These are phyloP conservation scores for Juglanconis juglandina DNA, from an alignment of 2,329 filamentous ascomycete species.

Conservation along the genomic window DNA sequence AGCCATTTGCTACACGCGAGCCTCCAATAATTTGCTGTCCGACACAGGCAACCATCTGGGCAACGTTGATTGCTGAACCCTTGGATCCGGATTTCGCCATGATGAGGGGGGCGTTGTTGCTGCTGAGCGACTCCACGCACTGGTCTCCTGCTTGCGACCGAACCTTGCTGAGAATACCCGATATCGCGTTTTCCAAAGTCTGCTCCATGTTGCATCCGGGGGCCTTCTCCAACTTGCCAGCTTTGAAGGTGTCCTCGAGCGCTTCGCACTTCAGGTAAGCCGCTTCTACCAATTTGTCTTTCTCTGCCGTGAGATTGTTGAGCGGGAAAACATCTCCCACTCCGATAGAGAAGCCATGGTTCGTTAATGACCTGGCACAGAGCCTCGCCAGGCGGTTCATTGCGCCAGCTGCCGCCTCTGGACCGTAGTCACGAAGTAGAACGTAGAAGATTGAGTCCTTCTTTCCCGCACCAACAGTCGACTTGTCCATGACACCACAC, in stretches of 20 bases:
- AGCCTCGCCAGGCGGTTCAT: constrained; percentile 95
- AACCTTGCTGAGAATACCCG: constrained; percentile 86
- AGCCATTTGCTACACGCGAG: constrained; percentile 88
- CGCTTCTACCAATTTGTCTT: constrained; percentile 69
- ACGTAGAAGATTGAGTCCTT: constrained; percentile 98
- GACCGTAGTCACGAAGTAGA: constrained; percentile 90
- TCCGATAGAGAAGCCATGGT: constrained; percentile 92
- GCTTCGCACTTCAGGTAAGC: constrained; percentile 80
- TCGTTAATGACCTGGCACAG: constrained; percentile 82
- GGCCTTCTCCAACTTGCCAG: constrained; percentile 77
- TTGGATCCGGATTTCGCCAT: constrained; percentile 99
- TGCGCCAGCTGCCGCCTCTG: constrained; percentile 78
- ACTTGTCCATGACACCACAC: constrained; percentile 97
- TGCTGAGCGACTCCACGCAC: constrained; percentile 85
- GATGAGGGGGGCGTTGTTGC: constrained; percentile 86
- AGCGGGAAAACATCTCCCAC: constrained; percentile 92
- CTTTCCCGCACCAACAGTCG: constrained; percentile 93
- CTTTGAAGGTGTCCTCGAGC: constrained; percentile 77
- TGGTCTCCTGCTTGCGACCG: constrained; percentile 86
- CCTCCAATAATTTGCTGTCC: constrained; percentile 97
- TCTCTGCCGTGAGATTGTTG: constrained; percentile 64
- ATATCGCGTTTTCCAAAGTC: constrained; percentile 86
- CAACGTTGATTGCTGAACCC: constrained; percentile 95
- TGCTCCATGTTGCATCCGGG: constrained; percentile 87
- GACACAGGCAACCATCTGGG: constrained; percentile 96